Base-by-base conservation (phyloP, 2,329 filamentous ascomycete species). In the Colletotrichum sp. region DNA sequence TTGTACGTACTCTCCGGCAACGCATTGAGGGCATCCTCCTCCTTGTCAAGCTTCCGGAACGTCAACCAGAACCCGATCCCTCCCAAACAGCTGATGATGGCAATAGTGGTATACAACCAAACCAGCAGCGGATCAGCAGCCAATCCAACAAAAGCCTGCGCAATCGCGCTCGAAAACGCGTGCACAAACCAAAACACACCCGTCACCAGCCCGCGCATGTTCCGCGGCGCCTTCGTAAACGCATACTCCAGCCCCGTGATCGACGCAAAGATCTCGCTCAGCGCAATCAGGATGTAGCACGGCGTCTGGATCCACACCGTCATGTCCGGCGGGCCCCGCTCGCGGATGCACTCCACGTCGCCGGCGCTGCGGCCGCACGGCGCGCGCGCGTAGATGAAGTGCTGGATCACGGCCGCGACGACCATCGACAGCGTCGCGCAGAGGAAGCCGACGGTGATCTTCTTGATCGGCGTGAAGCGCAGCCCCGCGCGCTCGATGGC, bases 1-100 rank as follows among this genome's bases (percentile, higher is more conserved):
- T 70, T 68, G 71, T 74, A 76, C 7, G 74, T 74, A 28, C 81
- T 82, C 71, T 84, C 81, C 1, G 82, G 81, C 16, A 88, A 82
- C 82, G 90, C 88, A 78, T 94, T 94, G 59, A 94, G 82, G 30
- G 86, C 84, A 80, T 94, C 92, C 79, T 94, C 93, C 79, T 90
- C 85, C 73, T 81, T 84, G 80, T 94, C 93, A 3, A 92, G 84
- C 5, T 86, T 83, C 25, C 87, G 83, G 83, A 92, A 92, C 72
- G 86, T 89, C 77, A 90, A 80, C 90, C 92, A 94, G 84, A 94
- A 94, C 3, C 87, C 84, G 3, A 88, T 76, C 6, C 90, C 91
- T 65, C 91, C 91, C 7, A 91, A 52, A 55, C 88, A 88, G 0
- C 91, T 88, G 64, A 93, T 82, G 59, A 93, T 86, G 4, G 91